Conservation (phyloP, 2,329 filamentous ascomycete species). For the Talaromyces islandicus region DNA sequence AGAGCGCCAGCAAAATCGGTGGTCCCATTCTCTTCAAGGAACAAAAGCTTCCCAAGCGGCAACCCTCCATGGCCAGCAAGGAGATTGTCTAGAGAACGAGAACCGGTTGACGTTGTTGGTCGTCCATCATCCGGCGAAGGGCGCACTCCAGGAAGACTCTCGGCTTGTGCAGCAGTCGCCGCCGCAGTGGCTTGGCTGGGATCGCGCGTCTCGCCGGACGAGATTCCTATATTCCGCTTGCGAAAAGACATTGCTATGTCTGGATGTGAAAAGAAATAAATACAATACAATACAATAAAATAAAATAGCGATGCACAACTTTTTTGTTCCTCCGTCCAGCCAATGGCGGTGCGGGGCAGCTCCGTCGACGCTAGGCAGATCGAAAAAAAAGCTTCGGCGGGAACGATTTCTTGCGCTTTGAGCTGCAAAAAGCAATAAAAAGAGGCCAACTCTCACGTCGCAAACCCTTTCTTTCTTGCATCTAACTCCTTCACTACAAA, state of each 20-base stretch:
- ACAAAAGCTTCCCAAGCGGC: conserved; percentile 69
- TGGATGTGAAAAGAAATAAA: background rate
- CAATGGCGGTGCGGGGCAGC: conserved; percentile 11
- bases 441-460: background rate
- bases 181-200: conserved; percentile 23
- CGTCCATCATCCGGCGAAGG: conserved; percentile 86
- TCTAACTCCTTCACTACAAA: conserved; percentile 29
- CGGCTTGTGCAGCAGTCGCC: conserved; percentile 15
- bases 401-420: background rate
- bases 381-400: conserved; percentile 24
- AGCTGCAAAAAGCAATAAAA: background rate
- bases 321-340: background rate
- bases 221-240: conserved; percentile 58
- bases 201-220: conserved; percentile 32
- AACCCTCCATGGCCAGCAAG: conserved; percentile 83
- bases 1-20: conserved; percentile 88
- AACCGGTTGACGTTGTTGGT: conserved; percentile 84
- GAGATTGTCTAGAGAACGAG: conserved; percentile 74
- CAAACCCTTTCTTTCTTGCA: background rate
- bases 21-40: conserved; percentile 84
- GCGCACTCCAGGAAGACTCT: conserved; percentile 53
- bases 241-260: conserved; percentile 56
- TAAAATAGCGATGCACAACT: background rate
- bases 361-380: conserved; percentile 20
- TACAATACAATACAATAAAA: background rate